Conservation (phyloP, 306 rosid species). For the Notholithocarpus densiflorus region DNA sequence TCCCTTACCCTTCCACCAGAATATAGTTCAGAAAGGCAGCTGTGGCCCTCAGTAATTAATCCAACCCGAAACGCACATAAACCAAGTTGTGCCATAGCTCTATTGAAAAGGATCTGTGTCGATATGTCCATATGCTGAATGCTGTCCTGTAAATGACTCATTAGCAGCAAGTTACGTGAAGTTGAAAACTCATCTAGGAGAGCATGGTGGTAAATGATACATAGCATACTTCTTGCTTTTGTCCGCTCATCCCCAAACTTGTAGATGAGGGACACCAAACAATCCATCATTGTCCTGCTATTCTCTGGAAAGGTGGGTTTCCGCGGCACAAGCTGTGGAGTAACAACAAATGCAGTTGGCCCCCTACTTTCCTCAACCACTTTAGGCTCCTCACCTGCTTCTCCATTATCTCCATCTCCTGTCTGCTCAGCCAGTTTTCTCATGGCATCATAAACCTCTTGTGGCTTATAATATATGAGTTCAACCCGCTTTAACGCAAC, state of each 20-base stretch:
- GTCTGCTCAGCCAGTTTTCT: conserved; percentile 74
- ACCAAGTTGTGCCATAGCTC: conserved; percentile 97
- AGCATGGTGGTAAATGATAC: conserved; percentile 95
- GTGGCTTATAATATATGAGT: conserved; percentile 85
- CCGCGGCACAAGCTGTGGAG: conserved; percentile 74
- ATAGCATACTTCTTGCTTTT: conserved; percentile 94
- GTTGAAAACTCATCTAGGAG: conserved; percentile 75
- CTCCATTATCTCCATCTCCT: conserved; percentile 44
- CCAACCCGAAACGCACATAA: conserved; percentile 86
- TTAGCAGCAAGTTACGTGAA: conserved; percentile 83
- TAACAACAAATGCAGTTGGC: conserved; percentile 72
- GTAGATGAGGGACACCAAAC: conserved; percentile 75
- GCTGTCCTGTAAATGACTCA: conserved; percentile 95
- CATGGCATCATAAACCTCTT: conserved; percentile 94
- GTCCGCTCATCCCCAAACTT: conserved; percentile 89
- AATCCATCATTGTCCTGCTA: conserved; percentile 79
- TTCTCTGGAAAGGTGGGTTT: conserved; percentile 80
- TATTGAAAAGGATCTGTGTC: conserved; percentile 87
- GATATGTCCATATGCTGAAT: conserved; percentile 92
- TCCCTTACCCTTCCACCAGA: conserved; percentile 98
- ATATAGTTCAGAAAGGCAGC: conserved; percentile 87
- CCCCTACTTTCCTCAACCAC: conserved; percentile 59
- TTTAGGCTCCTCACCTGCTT: conserved; percentile 45
- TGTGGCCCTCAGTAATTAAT: conserved; percentile 72
- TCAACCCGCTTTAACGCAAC: conserved; percentile 85